phyloP scores from a whole-genome alignment of 352 stramenopile species.

The Globisporangium takayamanum region DNA sequence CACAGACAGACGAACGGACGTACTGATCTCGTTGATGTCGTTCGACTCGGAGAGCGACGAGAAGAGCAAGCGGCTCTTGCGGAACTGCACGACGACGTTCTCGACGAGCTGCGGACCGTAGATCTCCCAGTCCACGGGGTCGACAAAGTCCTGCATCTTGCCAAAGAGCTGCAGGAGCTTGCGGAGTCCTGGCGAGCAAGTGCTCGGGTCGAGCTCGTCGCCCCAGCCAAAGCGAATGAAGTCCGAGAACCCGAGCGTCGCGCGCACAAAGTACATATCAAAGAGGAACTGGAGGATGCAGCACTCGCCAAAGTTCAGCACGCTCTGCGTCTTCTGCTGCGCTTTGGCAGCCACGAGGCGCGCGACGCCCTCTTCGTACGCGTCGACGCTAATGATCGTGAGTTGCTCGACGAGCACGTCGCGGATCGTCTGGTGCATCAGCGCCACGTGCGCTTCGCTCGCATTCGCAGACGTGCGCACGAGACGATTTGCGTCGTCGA shows the following conservation, averaged over 20 bases:
- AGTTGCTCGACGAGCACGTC: conserved; percentile 71
- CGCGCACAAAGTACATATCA: conserved; percentile 87
- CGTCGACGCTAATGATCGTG: conserved; percentile 63
- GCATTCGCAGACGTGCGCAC: conserved; percentile 35
- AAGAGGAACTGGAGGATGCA: conserved; percentile 85
- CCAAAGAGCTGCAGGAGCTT: conserved; percentile 63
- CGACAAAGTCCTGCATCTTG: conserved; percentile 77
- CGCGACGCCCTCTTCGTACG: conserved; percentile 62
- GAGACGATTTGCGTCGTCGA: conserved; percentile 76
- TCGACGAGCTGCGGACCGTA: conserved; percentile 81
- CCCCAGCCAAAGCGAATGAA: conserved; percentile 87
- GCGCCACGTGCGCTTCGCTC: conserved; percentile 34
- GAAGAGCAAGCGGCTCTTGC: conserved; percentile 80
- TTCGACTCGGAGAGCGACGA: conserved; percentile 78
- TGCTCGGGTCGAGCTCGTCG: conserved; percentile 59
- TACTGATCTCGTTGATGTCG: conserved; percentile 84
- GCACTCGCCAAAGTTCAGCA: conserved; percentile 80
- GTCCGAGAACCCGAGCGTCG: conserved; percentile 76
- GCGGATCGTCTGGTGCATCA: conserved; percentile 65
- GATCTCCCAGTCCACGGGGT: conserved; percentile 87
- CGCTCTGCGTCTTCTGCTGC: conserved; percentile 32
- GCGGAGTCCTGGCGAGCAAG: conserved; percentile 43
- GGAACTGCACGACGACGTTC: conserved; percentile 83
- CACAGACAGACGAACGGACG: conserved; percentile 10
- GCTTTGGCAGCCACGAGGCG: conserved; percentile 49